Evolutionary conservation across 495 filamentous ascomycete genomes (phyloP).

Genomic region (Lasiosphaeria hispida): DNA sequence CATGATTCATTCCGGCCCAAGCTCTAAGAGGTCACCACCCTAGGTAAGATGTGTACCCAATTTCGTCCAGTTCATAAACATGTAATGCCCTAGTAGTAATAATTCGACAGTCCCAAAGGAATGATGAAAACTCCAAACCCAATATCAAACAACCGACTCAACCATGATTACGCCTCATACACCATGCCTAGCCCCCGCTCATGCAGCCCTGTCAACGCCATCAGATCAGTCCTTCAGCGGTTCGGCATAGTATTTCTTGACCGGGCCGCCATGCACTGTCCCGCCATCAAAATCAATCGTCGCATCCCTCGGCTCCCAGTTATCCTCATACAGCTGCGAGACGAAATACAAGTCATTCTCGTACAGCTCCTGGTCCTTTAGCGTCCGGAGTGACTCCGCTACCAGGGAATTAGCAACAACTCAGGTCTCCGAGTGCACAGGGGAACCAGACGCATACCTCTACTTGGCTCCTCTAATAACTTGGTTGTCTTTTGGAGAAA

Average conservation of each 20-base stretch:
- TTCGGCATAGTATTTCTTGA: slow-evolving; percentile 2
- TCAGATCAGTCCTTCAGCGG: not conserved
- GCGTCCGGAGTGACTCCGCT: slow-evolving; percentile 2
- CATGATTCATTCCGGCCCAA: no score
- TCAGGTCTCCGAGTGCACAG: not conserved
- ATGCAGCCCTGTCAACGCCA: no score
- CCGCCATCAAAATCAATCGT: slow-evolving; percentile 6
- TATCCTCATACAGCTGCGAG: slow-evolving; percentile 25
- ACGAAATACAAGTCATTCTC: slow-evolving; percentile 27
- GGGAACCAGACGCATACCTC: not conserved
- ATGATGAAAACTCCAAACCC: no score
- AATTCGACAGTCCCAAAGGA: no score
- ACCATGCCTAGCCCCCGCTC: no score
- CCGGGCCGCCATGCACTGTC: slow-evolving; percentile 2
- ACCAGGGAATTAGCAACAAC: not conserved
- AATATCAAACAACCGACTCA: no score
- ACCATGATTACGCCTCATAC: no score
- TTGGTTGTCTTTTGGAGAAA: slow-evolving; percentile 13
- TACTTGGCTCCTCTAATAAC: slow-evolving; percentile 9
- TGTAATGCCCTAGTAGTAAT: no score
- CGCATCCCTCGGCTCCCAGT: slow-evolving; percentile 18
- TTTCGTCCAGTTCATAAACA: no score
- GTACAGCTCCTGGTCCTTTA: slow-evolving; percentile 7
- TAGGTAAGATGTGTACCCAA: no score
- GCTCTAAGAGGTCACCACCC: no score